Evolutionary conservation across 805 yeast genomes (phyloP).

Genomic region (Kodamaea hsintzibuensis): DNA sequence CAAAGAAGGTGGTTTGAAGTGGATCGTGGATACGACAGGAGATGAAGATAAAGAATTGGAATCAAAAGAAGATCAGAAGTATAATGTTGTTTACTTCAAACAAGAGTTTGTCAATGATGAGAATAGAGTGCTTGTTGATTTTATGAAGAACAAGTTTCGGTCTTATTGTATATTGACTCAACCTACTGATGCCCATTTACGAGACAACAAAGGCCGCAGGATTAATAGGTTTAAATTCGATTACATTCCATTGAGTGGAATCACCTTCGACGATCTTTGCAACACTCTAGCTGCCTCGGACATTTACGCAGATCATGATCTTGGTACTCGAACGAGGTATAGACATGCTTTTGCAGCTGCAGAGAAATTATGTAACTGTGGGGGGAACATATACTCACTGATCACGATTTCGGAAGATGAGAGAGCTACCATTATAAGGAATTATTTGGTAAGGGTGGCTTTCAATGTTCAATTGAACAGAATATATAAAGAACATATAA

Average conservation of each 20-base stretch:
- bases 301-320: slow-evolving; percentile 56
- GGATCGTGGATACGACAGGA: slow-evolving; percentile 1
- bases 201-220: slow-evolving; percentile 25
- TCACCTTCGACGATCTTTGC: slow-evolving; percentile 20
- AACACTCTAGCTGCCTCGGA: slow-evolving; percentile 44
- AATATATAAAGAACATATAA: slow-evolving; percentile 45
- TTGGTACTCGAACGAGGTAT: background rate
- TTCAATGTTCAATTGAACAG: slow-evolving; percentile 66
- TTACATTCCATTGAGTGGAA: slow-evolving; percentile 20
- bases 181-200: slow-evolving; percentile 35
- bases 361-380: background rate
- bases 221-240: slow-evolving; percentile 22
- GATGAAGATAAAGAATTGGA: background rate
- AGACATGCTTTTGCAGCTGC: slow-evolving; percentile 9
- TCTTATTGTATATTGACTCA: slow-evolving; percentile 56
- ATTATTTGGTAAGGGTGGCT: slow-evolving; percentile 54
- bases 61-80: slow-evolving; percentile 43
- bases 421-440: slow-evolving; percentile 42
- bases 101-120: slow-evolving; percentile 50
- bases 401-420: slow-evolving; percentile 31
- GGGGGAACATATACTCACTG: background rate
- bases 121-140: slow-evolving; percentile 66
- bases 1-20: slow-evolving; percentile 43
- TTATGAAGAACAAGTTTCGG: slow-evolving; percentile 65
- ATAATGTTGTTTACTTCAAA: slow-evolving; percentile 50